phyloP scores from a whole-genome alignment of 140 eudicot genomes.

The Stevia rebaudiana region DNA sequence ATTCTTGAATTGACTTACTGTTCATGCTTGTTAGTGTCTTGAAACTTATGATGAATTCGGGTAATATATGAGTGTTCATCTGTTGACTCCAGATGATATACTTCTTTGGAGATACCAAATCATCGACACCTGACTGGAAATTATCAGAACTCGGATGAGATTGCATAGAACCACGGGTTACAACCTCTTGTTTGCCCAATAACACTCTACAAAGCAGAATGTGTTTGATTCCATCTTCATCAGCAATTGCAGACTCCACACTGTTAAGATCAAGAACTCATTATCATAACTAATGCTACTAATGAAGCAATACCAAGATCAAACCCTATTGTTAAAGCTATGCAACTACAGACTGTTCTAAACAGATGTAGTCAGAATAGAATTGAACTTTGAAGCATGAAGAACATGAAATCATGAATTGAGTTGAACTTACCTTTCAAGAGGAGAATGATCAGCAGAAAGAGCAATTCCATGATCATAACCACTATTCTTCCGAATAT shows the following conservation, averaged over 20 bases:
- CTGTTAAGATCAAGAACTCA: constrained; percentile 24
- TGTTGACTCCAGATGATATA: constrained; percentile 51
- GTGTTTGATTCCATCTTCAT: constrained; percentile 58
- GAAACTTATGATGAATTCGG: constrained; percentile 62
- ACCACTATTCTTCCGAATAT: constrained; percentile 1
- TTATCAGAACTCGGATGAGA: constrained; percentile 48
- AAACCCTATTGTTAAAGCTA: neutral
- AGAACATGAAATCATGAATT: neutral
- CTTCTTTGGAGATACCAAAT: constrained; percentile 39
- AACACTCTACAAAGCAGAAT: constrained; percentile 72
- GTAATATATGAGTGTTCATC: constrained; percentile 71
- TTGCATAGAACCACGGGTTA: constrained; percentile 44
- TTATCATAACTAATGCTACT: neutral
- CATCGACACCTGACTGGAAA: constrained; percentile 60
- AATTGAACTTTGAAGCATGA: too few relatives aligned
- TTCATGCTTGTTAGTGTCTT: constrained; percentile 23
- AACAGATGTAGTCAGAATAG: too few relatives aligned
- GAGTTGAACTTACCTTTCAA: constrained; percentile 39
- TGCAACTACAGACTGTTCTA: neutral
- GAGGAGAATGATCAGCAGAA: constrained; percentile 47
- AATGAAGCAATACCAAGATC: neutral
- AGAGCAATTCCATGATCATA: constrained; percentile 44
- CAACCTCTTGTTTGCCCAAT: constrained; percentile 49
- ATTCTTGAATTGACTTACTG: constrained; percentile 27
- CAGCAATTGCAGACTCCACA: constrained; percentile 42